Evolutionary conservation across 352 stramenopile species (phyloP).

Genomic region (Globisporangium irregulare): DNA sequence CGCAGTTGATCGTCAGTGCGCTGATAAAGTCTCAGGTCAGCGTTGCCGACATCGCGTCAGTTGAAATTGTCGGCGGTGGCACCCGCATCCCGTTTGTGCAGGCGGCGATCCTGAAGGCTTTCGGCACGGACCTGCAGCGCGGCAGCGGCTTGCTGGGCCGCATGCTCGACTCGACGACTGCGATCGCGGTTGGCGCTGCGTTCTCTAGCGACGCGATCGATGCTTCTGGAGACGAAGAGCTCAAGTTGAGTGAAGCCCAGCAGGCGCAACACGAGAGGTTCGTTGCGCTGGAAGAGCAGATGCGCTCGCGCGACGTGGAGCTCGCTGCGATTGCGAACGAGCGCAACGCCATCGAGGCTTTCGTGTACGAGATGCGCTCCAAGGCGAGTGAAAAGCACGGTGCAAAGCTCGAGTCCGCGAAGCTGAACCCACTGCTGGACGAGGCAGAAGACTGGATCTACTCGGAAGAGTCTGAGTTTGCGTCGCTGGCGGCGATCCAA

Average conservation of each 20-base stretch:
- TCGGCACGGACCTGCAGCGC: conserved; percentile 37
- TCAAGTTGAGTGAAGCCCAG: conserved; percentile 25
- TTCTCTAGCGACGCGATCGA: conserved; percentile 32
- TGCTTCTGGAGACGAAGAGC: background rate
- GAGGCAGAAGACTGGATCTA: conserved; percentile 91
- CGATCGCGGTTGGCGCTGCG: conserved; percentile 77
- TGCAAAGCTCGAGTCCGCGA: conserved; percentile 58
- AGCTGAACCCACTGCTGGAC: conserved; percentile 70
- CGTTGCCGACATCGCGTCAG: conserved; percentile 46
- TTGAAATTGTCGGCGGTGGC: conserved; percentile 90
- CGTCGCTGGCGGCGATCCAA: conserved; percentile 51
- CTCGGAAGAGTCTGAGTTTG: conserved; percentile 81
- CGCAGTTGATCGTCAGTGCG: conserved; percentile 46
- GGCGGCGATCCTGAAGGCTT: conserved; percentile 62
- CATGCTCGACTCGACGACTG: conserved; percentile 88
- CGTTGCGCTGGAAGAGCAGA: conserved; percentile 57
- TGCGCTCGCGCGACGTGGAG: conserved; percentile 69
- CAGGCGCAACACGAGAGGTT: conserved; percentile 31
- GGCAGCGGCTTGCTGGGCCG: conserved; percentile 53
- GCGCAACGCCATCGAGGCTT: conserved; percentile 89
- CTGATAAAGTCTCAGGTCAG: conserved; percentile 44
- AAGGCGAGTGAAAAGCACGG: conserved; percentile 69
- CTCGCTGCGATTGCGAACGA: conserved; percentile 73
- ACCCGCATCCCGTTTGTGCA: conserved; percentile 88
- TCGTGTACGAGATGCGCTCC: conserved; percentile 89